Evolutionary conservation across 495 filamentous ascomycete species (phyloP).

Genomic region (Penicillium waksmanii): DNA sequence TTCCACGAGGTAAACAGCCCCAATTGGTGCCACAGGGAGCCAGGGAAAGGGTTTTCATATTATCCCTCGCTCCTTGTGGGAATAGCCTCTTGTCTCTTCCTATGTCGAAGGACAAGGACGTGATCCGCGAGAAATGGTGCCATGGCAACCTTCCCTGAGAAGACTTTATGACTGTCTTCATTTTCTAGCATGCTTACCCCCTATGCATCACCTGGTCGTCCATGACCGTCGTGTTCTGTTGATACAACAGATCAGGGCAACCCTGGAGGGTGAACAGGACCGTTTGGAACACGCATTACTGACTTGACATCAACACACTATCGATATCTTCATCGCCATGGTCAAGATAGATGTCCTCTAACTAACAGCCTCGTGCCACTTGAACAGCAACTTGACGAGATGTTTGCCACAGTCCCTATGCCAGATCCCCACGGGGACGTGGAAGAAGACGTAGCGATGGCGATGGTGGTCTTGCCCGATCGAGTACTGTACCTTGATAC

Average conservation of each 20-base stretch:
- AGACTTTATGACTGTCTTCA: neutral
- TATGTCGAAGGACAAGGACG: neutral
- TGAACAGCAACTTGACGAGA: neutral
- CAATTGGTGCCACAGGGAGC: neutral
- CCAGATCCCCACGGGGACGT: neutral
- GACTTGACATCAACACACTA: neutral
- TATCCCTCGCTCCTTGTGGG: neutral
- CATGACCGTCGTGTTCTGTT: too few species aligned
- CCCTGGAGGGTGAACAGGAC: neutral
- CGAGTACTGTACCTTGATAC: neutral
- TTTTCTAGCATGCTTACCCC: neutral
- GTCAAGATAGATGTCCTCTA: neutral
- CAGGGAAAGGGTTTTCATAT: neutral
- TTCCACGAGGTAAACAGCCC: neutral
- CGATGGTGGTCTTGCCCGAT: neutral
- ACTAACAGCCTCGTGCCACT: neutral
- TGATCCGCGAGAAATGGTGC: neutral
- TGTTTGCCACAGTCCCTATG: neutral
- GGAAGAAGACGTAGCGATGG: neutral
- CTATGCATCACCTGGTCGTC: neutral
- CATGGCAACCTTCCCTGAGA: neutral
- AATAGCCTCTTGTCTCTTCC: neutral
- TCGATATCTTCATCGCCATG: neutral
- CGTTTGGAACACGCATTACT: neutral
- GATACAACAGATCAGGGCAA: neutral